phyloP scores from a whole-genome alignment of 2,329 filamentous ascomycete species.

The Aspergillus fijiensis region DNA sequence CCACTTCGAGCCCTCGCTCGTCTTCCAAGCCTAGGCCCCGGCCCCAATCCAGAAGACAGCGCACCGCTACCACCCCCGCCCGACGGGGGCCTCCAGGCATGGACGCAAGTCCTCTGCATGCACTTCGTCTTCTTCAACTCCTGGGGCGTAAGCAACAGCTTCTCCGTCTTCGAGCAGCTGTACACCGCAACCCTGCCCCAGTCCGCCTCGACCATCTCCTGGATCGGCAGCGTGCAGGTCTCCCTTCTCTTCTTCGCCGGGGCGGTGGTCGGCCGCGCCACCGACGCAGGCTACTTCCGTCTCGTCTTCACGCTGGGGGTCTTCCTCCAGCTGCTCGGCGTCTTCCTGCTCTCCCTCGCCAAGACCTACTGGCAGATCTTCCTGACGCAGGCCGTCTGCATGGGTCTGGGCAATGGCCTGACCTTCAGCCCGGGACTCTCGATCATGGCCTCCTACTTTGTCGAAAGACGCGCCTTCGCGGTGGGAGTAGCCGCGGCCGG shows the following conservation, averaged over 20 bases:
- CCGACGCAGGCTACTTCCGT: constrained; percentile 44
- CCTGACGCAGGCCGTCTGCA: constrained; percentile 46
- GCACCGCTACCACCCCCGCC: constrained; percentile 31
- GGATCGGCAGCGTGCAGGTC: constrained; percentile 49
- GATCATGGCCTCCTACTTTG: constrained; percentile 46
- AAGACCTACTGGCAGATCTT: constrained; percentile 50
- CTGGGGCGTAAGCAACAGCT: constrained; percentile 31
- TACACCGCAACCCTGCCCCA: constrained; percentile 37
- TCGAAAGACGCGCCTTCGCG: constrained; percentile 38
- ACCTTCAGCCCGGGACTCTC: constrained; percentile 43
- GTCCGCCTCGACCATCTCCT: constrained; percentile 42
- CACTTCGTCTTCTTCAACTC: constrained; percentile 32
- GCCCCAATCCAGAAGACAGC: no score
- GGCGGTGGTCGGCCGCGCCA: constrained; percentile 40
- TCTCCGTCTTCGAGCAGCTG: constrained; percentile 49
- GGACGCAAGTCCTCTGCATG: constrained; percentile 31
- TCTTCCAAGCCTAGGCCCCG: no score
- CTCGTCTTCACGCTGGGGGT: constrained; percentile 24
- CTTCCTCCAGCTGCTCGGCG: constrained; percentile 39
- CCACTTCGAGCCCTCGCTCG: no score
- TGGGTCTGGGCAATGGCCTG: constrained; percentile 44
- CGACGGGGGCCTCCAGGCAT: constrained; percentile 32
- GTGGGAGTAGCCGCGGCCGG: constrained; percentile 41
- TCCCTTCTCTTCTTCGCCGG: constrained; percentile 46
- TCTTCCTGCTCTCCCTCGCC: constrained; percentile 46